These are phyloP conservation scores for Hyphochytrium catenoides DNA, from an alignment of 352 stramenopile species.

Conservation along the genomic window DNA sequence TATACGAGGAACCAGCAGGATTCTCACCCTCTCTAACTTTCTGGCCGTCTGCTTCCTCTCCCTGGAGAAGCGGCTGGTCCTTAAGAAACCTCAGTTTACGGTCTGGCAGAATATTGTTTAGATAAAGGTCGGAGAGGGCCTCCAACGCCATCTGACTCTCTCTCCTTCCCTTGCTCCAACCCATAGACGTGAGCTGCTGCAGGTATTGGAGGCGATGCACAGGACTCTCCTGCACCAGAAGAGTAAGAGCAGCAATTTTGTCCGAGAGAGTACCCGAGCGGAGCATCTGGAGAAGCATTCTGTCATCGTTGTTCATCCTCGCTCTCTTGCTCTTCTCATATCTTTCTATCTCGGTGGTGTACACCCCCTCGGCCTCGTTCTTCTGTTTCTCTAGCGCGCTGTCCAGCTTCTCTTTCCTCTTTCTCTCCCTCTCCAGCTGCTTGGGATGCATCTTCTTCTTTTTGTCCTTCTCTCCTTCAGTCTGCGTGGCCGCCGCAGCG, in stretches of 20 bases:
- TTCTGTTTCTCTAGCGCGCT: conserved; percentile 11
- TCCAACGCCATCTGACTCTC: conserved; percentile 70
- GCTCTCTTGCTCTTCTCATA: conserved; percentile 23
- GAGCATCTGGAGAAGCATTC: conserved; percentile 60
- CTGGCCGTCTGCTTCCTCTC: conserved; percentile 21
- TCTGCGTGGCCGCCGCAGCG: neutral
- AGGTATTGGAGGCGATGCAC: conserved; percentile 41
- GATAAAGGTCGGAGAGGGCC: conserved; percentile 77
- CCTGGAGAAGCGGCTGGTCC: conserved; percentile 28
- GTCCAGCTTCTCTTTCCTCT: conserved; percentile 6
- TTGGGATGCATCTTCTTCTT: conserved; percentile 4
- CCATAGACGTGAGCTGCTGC: conserved; percentile 59
- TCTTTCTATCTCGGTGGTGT: conserved; percentile 24
- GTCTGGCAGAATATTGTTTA: conserved; percentile 65
- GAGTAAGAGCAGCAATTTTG: conserved; percentile 64
- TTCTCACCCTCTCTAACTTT: too few species aligned
- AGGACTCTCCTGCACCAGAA: conserved; percentile 45
- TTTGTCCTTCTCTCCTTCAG: conserved; percentile 14
- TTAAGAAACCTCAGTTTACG: conserved; percentile 54
- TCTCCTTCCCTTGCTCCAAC: conserved; percentile 60
- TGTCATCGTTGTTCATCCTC: conserved; percentile 49
- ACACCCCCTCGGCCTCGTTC: conserved; percentile 12
- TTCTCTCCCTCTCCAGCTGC: conserved; percentile 4
- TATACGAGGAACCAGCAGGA: conserved; percentile 18
- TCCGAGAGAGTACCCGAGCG: conserved; percentile 66